phyloP scores from a whole-genome alignment of 2,329 filamentous ascomycete species.

The Trichoderma polysporum region DNA sequence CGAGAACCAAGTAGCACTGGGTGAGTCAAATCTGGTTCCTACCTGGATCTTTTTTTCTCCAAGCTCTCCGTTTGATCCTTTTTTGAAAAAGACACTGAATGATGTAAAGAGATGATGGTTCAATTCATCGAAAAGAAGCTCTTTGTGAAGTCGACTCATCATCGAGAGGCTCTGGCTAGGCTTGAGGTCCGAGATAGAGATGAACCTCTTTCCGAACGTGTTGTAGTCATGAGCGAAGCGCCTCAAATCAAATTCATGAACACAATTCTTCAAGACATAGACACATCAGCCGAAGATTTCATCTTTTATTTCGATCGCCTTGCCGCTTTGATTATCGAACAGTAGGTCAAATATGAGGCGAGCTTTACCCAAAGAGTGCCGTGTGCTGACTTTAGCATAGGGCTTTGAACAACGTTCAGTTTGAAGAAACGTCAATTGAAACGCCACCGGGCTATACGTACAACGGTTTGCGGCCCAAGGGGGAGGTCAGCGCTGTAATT shows the following conservation, averaged over 20 bases:
- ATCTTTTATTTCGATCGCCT: slow-evolving; percentile 97
- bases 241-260: slow-evolving; percentile 84
- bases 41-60: neutral
- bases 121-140: slow-evolving; percentile 90
- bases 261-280: slow-evolving; percentile 81
- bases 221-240: slow-evolving; percentile 72
- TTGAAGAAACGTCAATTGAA: slow-evolving; percentile 60
- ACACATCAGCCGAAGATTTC: slow-evolving; percentile 82
- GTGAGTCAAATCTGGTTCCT: slow-evolving; percentile 41
- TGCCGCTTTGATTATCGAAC: slow-evolving; percentile 78
- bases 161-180: slow-evolving; percentile 74
- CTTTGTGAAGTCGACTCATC: slow-evolving; percentile 78
- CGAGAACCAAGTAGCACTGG: slow-evolving; percentile 89
- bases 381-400: slow-evolving; percentile 41
- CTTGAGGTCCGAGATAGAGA: slow-evolving; percentile 72
- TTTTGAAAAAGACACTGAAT: slow-evolving; percentile 10
- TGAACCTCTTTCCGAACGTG: slow-evolving; percentile 70
- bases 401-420: slow-evolving; percentile 74
- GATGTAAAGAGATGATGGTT: slow-evolving; percentile 73
- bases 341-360: slow-evolving; percentile 44
- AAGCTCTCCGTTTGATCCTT: neutral
- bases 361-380: neutral
- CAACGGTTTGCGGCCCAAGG: slow-evolving; percentile 66
- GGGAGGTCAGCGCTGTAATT: slow-evolving; percentile 80
- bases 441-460: slow-evolving; percentile 73